phyloP scores from a whole-genome alignment of 176 grass and related monocot genomes.

The Neostapfia colusana region DNA sequence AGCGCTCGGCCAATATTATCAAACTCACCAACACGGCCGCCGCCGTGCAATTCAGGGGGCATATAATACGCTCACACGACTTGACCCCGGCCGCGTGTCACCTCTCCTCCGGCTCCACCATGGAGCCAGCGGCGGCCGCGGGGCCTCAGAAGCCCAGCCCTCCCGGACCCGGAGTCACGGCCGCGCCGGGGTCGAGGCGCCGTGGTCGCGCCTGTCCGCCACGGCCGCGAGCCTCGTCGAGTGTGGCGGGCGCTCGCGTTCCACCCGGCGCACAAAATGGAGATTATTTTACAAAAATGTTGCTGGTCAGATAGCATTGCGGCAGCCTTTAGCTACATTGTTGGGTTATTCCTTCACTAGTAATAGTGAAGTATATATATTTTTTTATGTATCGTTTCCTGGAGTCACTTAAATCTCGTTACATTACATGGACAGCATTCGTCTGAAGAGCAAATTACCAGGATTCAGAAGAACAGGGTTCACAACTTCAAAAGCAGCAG shows the following conservation, averaged over 20 bases:
- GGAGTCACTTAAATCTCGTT: too few relatives aligned
- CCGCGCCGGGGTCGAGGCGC: not conserved
- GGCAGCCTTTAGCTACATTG: not conserved
- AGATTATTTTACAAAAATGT: not conserved
- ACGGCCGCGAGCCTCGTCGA: constrained; percentile 41
- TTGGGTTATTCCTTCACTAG: not conserved
- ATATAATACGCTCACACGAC: constrained; percentile 14
- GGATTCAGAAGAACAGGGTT: not conserved
- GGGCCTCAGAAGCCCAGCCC: constrained; percentile 24
- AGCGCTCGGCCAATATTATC: not conserved
- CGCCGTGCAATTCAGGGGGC: constrained; percentile 26
- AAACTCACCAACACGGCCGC: not conserved
- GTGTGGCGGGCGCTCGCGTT: constrained; percentile 83
- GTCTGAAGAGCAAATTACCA: too few relatives aligned
- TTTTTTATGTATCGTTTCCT: too few relatives aligned
- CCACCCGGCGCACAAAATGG: constrained; percentile 42
- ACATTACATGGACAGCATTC: too few relatives aligned
- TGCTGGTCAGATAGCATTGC: not conserved
- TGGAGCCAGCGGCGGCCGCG: constrained; percentile 28
- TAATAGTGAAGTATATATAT: too few relatives aligned
- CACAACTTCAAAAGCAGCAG: not conserved
- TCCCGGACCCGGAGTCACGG: not conserved
- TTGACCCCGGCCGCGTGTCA: constrained; percentile 1
- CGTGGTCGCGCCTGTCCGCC: constrained; percentile 9
- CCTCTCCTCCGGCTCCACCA: constrained; percentile 31